Evolutionary conservation across 1,284 basidiomycete species (phyloP), one percentile per base, ranked within the genome.

Genomic region (Xerocomus minutiporus): DNA sequence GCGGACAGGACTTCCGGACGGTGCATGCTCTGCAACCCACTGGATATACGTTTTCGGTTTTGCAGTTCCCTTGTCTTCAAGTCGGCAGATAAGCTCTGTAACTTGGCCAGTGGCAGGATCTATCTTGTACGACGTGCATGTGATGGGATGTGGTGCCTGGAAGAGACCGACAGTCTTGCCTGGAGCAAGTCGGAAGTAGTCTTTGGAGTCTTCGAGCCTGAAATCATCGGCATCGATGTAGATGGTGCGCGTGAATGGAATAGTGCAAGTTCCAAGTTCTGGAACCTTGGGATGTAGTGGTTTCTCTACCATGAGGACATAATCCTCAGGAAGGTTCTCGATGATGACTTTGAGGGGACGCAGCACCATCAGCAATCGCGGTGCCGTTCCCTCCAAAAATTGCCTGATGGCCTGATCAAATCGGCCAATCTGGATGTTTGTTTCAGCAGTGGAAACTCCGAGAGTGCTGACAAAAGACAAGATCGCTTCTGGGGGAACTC

Each of bases 41-140:
- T 99, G 97, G 66, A 99, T 93, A 75, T 88, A 99, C 13, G 94
- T 88, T 70, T 97, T 97, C 31, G 94, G 89, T 69, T 97, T 98
- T 70, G 83, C 86, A 9, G 76, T 68, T 9, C 78, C 80, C 38
- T 76, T 78, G 59, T 92, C 82, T 69, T 97, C 93, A 29, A 94
- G 75, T 36, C 77, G 80, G 68, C 88, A 92, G 49, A 88, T 70
- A 45, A 99, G 81, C 71, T 96, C 93, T 4, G 76, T 77, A 8
- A 96, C 86, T 48, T 83, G 73, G 28, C 91, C 90, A 0, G 83
- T 84, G 1, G 68, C 64, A 4, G 83, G 74, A 70, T 97, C 87
- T 4, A 79, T 86, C 71, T 84, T 87, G 78, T 88, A 92, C 8
- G 89, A 91, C 12, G 83, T 88, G 72, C 93, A 97, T n/a, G 92